Conservation (phyloP, 768 basidiomycete genomes). For the Leccinum imitatum region DNA sequence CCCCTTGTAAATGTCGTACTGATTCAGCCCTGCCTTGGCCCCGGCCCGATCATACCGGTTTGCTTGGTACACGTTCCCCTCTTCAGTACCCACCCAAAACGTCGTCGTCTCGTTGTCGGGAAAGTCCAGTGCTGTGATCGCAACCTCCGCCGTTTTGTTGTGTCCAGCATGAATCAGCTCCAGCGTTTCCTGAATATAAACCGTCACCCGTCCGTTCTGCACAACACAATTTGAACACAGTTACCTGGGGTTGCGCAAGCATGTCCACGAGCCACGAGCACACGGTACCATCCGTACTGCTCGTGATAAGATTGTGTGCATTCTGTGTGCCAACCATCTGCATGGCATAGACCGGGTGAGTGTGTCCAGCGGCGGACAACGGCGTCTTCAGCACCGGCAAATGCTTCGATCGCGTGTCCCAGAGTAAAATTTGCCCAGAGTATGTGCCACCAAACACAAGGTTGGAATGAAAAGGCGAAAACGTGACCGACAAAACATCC, state of each 20-base stretch:
- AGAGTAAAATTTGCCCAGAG: slow-evolving; percentile 88
- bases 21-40: slow-evolving; percentile 92
- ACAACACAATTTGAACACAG: slow-evolving; percentile 2
- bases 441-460: slow-evolving; percentile 98
- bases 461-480: slow-evolving; percentile 98
- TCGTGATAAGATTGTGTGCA: slow-evolving; percentile 95
- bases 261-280: slow-evolving; percentile 99
- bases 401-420: slow-evolving; percentile 98
- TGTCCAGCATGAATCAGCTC: slow-evolving; percentile 87
- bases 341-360: slow-evolving; percentile 98
- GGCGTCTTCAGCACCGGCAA: slow-evolving; percentile 96
- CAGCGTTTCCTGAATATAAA: slow-evolving; percentile 74
- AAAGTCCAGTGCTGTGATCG: slow-evolving; percentile 91
- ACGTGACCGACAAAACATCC: slow-evolving; percentile 93
- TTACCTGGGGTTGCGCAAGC: slow-evolving; percentile 95
- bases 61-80: slow-evolving; percentile 95
- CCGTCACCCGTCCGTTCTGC: slow-evolving; percentile 1
- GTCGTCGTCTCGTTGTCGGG: slow-evolving; percentile 95
- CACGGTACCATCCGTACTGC: slow-evolving; percentile 94
- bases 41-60: slow-evolving; percentile 97
- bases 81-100: slow-evolving; percentile 98
- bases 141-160: slow-evolving; percentile 95
- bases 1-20: slow-evolving; percentile 88
- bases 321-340: slow-evolving; percentile 99
- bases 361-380: slow-evolving; percentile 92